Evolutionary conservation across 139 green algal genomes (phyloP).

Genomic region (Chlorella ohadii): DNA sequence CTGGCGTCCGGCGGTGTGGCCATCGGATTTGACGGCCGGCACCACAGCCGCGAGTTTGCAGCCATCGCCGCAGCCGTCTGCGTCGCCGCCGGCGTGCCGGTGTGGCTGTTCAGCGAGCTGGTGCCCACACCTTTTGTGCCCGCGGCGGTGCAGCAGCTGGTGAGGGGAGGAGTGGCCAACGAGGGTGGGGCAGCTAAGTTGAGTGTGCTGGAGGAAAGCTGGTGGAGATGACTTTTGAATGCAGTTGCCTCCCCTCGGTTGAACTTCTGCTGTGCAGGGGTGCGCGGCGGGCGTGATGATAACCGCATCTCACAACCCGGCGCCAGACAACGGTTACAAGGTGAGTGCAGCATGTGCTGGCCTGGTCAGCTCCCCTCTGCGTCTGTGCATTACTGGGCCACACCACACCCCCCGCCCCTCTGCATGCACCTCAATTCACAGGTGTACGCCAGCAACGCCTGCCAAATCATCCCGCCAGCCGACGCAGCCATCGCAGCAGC

Average conservation of each 20-base stretch:
- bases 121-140: conserved; percentile 81
- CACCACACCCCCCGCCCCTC: too few relatives aligned
- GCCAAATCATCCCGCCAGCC: conserved; percentile 83
- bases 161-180: background rate
- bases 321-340: conserved; percentile 89
- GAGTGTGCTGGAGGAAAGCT: too few relatives aligned
- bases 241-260: too few relatives aligned
- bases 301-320: conserved; percentile 85
- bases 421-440: background rate
- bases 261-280: conserved; percentile 60
- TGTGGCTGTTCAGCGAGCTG: conserved; percentile 54
- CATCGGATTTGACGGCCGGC: conserved; percentile 65
- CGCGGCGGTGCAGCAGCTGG: conserved; percentile 50
- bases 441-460: conserved; percentile 77
- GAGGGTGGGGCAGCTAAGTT: too few relatives aligned
- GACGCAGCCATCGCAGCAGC: conserved; percentile 76
- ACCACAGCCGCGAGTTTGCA: conserved; percentile 63
- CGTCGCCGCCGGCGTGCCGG: conserved; percentile 37
- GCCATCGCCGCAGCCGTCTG: conserved; percentile 67
- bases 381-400: too few relatives aligned
- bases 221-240: too few relatives aligned
- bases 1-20: background rate
- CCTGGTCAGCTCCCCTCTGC: too few relatives aligned
- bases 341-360: background rate
- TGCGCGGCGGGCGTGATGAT: conserved; percentile 83